Conservation (phyloP, 768 basidiomycete genomes). For the Rhodotorula babjevae region DNA sequence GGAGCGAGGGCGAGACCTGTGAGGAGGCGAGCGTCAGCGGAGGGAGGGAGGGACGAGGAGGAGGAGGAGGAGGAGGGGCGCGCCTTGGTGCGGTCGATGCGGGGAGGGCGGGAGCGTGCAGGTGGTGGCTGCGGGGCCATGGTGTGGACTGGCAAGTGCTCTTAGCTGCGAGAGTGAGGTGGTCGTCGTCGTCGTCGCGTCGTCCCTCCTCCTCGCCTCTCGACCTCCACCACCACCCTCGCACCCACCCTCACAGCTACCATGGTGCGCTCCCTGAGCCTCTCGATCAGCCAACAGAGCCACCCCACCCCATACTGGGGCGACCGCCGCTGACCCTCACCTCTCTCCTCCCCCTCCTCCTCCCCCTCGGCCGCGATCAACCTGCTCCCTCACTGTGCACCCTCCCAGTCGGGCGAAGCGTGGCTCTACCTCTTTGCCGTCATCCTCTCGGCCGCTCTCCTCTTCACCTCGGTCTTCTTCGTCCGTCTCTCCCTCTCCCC, state of each 20-base stretch:
- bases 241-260: not conserved
- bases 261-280: not conserved
- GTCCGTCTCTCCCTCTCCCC: conserved; percentile 55
- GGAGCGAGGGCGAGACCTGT: conserved; percentile 40
- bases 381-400: too few relatives aligned
- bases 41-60: not conserved
- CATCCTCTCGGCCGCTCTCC: conserved; percentile 84
- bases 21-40: not conserved
- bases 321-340: not conserved
- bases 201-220: not conserved
- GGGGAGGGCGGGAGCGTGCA: not conserved
- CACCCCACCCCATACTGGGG: not conserved
- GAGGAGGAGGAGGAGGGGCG: not conserved
- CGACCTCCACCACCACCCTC: too few relatives aligned
- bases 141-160: too few relatives aligned
- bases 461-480: conserved; percentile 99
- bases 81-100: conserved; percentile 37
- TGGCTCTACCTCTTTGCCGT: conserved; percentile 97
- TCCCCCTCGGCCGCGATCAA: not conserved
- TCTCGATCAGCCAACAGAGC: not conserved
- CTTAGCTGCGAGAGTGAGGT: too few relatives aligned
- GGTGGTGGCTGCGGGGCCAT: not conserved
- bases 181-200: too few relatives aligned
- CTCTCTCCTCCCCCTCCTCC: not conserved
- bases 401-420: conserved; percentile 33